Percentiles rank a stretch among this genome's conserved stretches.
Conservation (phyloP, 768 basidiomycete genomes). For the Rhizopogon vinicolor region DNA sequence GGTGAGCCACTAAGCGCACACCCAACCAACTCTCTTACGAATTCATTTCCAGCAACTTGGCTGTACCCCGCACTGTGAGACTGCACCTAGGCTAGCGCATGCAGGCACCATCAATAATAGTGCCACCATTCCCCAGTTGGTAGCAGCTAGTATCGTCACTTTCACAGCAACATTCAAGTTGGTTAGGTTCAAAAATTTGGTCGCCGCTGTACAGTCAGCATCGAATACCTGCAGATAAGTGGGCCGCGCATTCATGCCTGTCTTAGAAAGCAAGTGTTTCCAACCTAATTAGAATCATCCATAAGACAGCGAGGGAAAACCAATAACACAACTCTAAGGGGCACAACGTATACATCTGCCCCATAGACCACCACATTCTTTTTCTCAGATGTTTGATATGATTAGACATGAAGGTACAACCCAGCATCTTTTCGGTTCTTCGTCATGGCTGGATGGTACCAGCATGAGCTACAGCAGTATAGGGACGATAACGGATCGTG, state of each 20-base stretch:
- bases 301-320: neutral
- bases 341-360: neutral
- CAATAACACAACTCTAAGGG: neutral
- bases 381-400: neutral
- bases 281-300: neutral
- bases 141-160: too few relatives aligned
- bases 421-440: slow-evolving; percentile 72
- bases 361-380: neutral
- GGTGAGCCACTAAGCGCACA: neutral
- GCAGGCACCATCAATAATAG: too few relatives aligned
- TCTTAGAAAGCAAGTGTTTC: too few relatives aligned
- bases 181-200: too few relatives aligned
- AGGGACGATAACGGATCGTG: neutral
- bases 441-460: slow-evolving; percentile 69
- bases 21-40: neutral
- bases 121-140: too few relatives aligned
- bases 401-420: slow-evolving; percentile 46
- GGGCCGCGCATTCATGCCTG: too few relatives aligned
- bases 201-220: too few relatives aligned
- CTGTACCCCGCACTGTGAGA: too few relatives aligned
- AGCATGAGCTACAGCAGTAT: neutral
- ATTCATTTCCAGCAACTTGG: neutral
- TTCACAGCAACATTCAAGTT: too few relatives aligned
- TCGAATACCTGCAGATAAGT: too few relatives aligned
- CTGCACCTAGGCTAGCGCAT: too few relatives aligned